Conservation (phyloP, 371 early-diverging fungal genomes). For the Chytridium lagenaria region DNA sequence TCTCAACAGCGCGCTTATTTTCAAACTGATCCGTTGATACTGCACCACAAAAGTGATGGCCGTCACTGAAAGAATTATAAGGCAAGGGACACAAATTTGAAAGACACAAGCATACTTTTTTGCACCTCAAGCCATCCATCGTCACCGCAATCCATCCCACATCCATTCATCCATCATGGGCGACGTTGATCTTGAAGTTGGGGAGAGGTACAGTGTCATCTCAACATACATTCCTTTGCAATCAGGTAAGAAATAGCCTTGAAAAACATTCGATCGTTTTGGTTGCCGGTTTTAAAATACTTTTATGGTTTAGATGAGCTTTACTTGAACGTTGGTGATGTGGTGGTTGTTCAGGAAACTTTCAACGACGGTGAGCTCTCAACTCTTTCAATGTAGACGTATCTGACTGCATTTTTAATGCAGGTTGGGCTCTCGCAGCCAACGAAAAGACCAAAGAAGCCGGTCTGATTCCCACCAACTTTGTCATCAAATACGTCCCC, state of each 20-base stretch:
- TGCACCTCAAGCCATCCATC: too few species aligned
- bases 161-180: neutral
- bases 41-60: too few species aligned
- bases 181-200: neutral
- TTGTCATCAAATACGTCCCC: slow-evolving; percentile 15
- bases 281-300: neutral
- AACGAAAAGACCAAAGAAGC: slow-evolving; percentile 21
- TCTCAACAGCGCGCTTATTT: too few species aligned
- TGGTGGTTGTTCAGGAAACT: slow-evolving; percentile 27
- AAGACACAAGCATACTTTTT: too few species aligned
- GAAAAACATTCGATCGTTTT: neutral
- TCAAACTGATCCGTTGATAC: too few species aligned
- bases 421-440: slow-evolving; percentile 19
- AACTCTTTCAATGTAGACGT: neutral
- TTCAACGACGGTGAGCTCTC: slow-evolving; percentile 36
- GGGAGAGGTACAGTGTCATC: slow-evolving; percentile 7
- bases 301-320: slow-evolving; percentile 27
- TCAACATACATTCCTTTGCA: neutral
- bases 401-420: neutral
- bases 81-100: too few species aligned
- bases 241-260: neutral
- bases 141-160: too few species aligned
- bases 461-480: slow-evolving; percentile 27
- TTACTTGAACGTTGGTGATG: slow-evolving; percentile 30
- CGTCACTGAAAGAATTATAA: too few species aligned